phyloP scores from a whole-genome alignment of 2,329 filamentous ascomycete species.

The Colletotrichum sp. region DNA sequence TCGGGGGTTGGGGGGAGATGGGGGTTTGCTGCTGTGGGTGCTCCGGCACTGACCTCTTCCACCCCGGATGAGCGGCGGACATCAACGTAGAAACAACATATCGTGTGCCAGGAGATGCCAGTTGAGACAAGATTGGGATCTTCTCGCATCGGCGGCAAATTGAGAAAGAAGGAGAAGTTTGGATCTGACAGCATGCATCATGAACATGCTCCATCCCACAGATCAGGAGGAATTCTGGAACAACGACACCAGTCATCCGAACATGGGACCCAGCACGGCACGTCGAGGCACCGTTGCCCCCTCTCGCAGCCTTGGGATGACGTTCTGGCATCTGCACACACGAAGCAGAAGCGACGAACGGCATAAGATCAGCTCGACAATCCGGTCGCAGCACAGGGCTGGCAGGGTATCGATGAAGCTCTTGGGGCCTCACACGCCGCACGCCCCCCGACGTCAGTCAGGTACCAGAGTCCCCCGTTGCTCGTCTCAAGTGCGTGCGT shows the following conservation, averaged over 20 bases:
- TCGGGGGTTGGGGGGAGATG: background rate
- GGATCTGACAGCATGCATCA: constrained; percentile 17
- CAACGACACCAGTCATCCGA: constrained; percentile 23
- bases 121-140: constrained; percentile 17
- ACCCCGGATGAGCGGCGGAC: background rate
- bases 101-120: background rate
- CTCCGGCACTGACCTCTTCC: background rate
- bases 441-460: constrained; percentile 26
- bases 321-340: constrained; percentile 15
- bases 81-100: background rate
- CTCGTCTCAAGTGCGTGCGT: constrained; percentile 47
- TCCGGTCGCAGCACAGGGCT: constrained; percentile 47
- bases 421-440: constrained; percentile 34
- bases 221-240: constrained; percentile 20
- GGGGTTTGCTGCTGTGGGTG: background rate
- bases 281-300: background rate
- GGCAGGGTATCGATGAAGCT: constrained; percentile 30
- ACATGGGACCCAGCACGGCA: constrained; percentile 20
- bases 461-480: constrained; percentile 33
- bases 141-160: constrained; percentile 11
- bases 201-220: background rate
- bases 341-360: constrained; percentile 21
- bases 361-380: constrained; percentile 46
- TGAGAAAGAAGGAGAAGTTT: background rate
- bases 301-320: constrained; percentile 16